Conservation (phyloP, 805 yeast species). For the Grigorovia jiainica region DNA sequence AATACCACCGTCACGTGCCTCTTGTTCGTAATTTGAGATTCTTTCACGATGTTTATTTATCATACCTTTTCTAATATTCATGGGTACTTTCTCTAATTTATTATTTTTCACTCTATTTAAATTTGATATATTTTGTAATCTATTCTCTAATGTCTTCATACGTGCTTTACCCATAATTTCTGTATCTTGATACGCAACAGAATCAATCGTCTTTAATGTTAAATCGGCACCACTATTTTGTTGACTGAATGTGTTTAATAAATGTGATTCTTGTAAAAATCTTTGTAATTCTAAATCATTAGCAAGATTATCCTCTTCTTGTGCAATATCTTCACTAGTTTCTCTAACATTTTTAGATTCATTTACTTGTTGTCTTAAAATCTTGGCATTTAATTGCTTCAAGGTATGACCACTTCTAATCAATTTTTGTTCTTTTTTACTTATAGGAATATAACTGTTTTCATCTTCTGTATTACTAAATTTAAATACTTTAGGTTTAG, state of each 20-base stretch:
- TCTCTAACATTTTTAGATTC: conserved; percentile 8
- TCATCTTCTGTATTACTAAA: conserved; percentile 19
- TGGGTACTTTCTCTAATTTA: conserved; percentile 73
- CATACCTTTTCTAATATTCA: conserved; percentile 82
- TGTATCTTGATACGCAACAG: conserved; percentile 29
- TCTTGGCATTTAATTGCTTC: conserved; percentile 27
- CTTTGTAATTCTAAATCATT: conserved; percentile 69
- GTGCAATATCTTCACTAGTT: conserved; percentile 19
- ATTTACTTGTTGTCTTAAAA: conserved; percentile 11
- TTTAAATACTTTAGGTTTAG: conserved; percentile 19
- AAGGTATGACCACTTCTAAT: conserved; percentile 51
- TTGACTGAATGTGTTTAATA: conserved; percentile 33
- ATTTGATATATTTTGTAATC: conserved; percentile 42
- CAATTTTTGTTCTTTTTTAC: conserved; percentile 42
- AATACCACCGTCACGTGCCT: conserved; percentile 86
- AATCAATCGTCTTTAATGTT: conserved; percentile 50
- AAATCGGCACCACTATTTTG: conserved; percentile 53
- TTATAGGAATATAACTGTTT: conserved; percentile 17
- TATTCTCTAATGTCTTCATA: conserved; percentile 49
- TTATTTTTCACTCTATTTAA: conserved; percentile 27
- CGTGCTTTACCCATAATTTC: conserved; percentile 63
- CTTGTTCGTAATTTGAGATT: conserved; percentile 51
- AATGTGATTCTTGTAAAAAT: conserved; percentile 62
- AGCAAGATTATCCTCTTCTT: conserved; percentile 44
- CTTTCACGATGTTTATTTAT: conserved; percentile 44